Evolutionary conservation across 2,329 filamentous ascomycete genomes (phyloP), one percentile per base, ranked within the genome.

Genomic region (Colletotrichum chlorophyti): DNA sequence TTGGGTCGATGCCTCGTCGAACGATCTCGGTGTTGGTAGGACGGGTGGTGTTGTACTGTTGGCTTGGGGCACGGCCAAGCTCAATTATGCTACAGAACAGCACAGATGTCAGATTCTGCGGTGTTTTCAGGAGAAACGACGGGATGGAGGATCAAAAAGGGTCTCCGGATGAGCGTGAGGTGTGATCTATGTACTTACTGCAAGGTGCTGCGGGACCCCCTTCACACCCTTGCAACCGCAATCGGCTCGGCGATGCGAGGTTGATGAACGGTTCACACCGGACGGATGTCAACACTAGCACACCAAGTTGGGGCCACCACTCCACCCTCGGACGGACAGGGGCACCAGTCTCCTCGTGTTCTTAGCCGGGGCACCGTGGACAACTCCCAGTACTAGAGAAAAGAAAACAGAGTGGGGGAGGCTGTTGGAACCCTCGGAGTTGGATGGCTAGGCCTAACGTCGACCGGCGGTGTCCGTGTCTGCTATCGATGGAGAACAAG

Each of bases 201-300:
- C 24, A 54, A 5, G 14, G 1, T 31, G 40, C 15, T 35, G 35
- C 42, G 42, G 40, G 29, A 23, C 15, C 23, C 23, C 23, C 24
- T 27, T 17, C 40, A n/a, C 5, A 19, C 26, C 45, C 55, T 26
- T 50, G 43, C 14, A 55, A 50, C 24, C 37, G 32, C 37, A 51
- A 45, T 59, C 31, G 55, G 55, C 43, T 55, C 43, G 43, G 55
- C 51, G 51, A 59, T 40, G 51, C 21, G 29, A 38, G 29, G 14
- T 35, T 23, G 14, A 34, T 41, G 34, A n/a, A 53, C 23, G 48
- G 26, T 42, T 41, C n/a, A n/a, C n/a, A n/a, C n/a, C n/a, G n/a
- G 35, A 32, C 17, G 27, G 29, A 40, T 57, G 47, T 14, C 35
- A 54, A 29, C 48, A 32, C 29, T 54, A 48, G 42, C n/a, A 29